phyloP scores from a whole-genome alignment of 148 eudicot genomes.

The Agrostemma githago region DNA sequence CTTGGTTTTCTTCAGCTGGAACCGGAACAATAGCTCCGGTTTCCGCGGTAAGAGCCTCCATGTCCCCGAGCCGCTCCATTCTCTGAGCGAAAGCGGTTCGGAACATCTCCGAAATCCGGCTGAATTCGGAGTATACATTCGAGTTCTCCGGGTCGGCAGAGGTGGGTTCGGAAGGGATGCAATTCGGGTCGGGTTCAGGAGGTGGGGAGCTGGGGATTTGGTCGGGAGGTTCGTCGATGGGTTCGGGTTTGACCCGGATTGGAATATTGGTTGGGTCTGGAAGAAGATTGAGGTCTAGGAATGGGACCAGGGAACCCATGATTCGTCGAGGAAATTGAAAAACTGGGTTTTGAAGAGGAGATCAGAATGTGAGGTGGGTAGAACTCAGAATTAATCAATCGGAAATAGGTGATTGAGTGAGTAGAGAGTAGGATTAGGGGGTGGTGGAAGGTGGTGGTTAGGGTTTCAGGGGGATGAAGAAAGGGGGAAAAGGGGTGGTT shows the following conservation, averaged over 20 bases:
- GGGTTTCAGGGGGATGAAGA: background rate
- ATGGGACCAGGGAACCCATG: slow-evolving; percentile 11
- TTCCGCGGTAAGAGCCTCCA: slow-evolving; percentile 14
- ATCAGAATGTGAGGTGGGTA: background rate
- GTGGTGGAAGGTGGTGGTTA: background rate
- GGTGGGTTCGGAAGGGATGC: slow-evolving; percentile 6
- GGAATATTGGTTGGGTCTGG: slow-evolving; percentile 4
- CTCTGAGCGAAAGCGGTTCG: slow-evolving; percentile 31
- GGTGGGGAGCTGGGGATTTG: slow-evolving; percentile 24
- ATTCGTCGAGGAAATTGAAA: background rate
- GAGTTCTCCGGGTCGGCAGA: slow-evolving; percentile 14
- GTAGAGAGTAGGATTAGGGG: background rate
- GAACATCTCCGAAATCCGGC: slow-evolving; percentile 44
- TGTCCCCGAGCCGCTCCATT: slow-evolving; percentile 13
- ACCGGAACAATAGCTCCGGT: slow-evolving; percentile 56
- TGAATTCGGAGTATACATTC: slow-evolving; percentile 45
- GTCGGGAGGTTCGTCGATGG: background rate
- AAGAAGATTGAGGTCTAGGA: slow-evolving; percentile 10
- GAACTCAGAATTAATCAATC: background rate
- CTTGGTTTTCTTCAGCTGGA: slow-evolving; percentile 20
- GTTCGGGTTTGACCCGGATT: slow-evolving; percentile 16
- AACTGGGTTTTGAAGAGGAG: background rate
- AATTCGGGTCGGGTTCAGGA: slow-evolving; percentile 18
- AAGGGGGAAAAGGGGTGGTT: background rate
- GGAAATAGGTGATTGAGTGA: background rate